phyloP scores from a whole-genome alignment of 495 filamentous ascomycete genomes.

The Penicillium atrosanguineum region DNA sequence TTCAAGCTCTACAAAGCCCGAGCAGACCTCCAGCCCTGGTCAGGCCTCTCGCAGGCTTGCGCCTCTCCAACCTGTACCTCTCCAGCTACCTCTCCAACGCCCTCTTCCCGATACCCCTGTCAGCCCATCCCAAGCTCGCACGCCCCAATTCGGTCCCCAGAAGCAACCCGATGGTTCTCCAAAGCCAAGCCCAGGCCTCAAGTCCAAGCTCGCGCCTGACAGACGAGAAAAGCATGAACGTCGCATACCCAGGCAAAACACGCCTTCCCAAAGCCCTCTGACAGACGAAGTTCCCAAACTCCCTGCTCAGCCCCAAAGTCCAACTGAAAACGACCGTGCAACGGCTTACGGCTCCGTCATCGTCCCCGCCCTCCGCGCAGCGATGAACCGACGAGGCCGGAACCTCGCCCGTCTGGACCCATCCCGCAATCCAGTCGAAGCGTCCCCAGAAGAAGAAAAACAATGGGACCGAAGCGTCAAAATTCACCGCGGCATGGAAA shows the following conservation, averaged over 20 bases:
- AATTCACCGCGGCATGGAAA: conserved; percentile 77
- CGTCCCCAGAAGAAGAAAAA: conserved; percentile 33
- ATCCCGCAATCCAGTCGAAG: conserved; percentile 8
- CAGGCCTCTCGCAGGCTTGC: conserved; percentile 14
- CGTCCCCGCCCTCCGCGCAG: conserved; percentile 84
- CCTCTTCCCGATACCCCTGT: conserved; percentile 8
- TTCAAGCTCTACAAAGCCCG: not conserved
- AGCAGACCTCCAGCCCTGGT: conserved; percentile 19
- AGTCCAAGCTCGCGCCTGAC: conserved; percentile 24
- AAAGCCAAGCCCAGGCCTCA: conserved; percentile 17
- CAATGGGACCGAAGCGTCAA: conserved; percentile 56
- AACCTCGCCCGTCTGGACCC: conserved; percentile 26
- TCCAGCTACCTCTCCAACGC: conserved; percentile 6
- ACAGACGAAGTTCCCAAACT: conserved; percentile 4
- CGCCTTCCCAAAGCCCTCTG: conserved; percentile 7
- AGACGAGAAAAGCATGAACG: conserved; percentile 12
- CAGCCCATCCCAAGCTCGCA: conserved; percentile 1
- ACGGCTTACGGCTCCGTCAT: conserved; percentile 59
- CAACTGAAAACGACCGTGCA: conserved; percentile 8
- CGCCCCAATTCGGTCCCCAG: conserved; percentile 1
- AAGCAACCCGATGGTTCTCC: conserved; percentile 10
- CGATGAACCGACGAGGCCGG: conserved; percentile 69
- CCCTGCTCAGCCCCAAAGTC: not conserved
- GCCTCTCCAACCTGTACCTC: conserved; percentile 3
- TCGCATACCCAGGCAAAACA: not conserved